Conservation (phyloP, 257 asterid genomes). For the Solanum appendiculatum region DNA sequence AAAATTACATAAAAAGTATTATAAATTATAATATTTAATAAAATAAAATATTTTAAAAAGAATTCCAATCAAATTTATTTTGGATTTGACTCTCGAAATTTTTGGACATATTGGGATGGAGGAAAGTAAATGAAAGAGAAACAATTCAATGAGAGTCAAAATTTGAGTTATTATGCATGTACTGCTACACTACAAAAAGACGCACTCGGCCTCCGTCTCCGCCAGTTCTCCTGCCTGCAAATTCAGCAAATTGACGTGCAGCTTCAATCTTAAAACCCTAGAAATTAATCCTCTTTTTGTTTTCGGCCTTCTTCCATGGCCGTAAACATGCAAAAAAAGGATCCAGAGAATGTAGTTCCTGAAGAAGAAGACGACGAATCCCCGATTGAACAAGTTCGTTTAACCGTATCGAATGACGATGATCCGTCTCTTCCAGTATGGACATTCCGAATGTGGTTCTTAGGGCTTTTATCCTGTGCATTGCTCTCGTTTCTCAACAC, state of each 20-base stretch:
- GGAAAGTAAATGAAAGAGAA: too few relatives aligned
- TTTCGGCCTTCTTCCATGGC: neutral
- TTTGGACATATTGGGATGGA: neutral
- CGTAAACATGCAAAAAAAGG: neutral
- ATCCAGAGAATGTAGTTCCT: neutral
- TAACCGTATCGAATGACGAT: slow-evolving; percentile 36
- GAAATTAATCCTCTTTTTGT: neutral
- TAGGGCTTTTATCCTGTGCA: slow-evolving; percentile 36
- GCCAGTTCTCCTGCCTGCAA: neutral
- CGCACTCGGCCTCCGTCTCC: neutral
- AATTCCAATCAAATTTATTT: too few relatives aligned
- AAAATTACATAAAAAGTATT: neutral
- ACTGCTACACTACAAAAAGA: neutral
- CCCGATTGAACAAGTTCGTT: slow-evolving; percentile 51
- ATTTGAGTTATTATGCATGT: neutral
- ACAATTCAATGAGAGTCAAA: neutral
- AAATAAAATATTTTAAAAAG: too few relatives aligned
- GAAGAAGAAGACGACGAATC: slow-evolving; percentile 20
- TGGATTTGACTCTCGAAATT: neutral
- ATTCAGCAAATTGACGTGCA: neutral
- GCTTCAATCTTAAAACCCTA: neutral
- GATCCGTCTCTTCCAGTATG: slow-evolving; percentile 58
- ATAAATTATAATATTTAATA: too few relatives aligned
- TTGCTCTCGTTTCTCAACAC: slow-evolving; percentile 44
- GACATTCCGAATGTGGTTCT: slow-evolving; percentile 69